Percentiles rank a stretch among this genome's conserved stretches.
Evolutionary conservation across 176 grass and related monocot genomes (phyloP).

Genomic region (Elymus sibiricus): DNA sequence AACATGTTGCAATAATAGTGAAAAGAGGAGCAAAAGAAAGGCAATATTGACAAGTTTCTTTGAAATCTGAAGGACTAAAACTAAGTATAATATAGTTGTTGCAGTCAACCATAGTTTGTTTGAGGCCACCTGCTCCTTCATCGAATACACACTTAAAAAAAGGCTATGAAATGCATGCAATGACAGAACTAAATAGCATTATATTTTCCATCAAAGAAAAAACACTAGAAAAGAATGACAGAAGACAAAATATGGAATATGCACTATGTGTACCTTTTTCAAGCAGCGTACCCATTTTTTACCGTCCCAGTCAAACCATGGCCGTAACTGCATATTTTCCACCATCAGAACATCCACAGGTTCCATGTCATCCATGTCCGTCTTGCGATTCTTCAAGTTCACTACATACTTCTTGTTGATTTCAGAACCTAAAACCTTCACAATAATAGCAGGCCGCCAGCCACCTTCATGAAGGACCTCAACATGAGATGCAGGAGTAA

Average conservation of each 20-base stretch:
- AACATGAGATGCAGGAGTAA: conserved; percentile 20
- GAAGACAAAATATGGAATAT: not conserved
- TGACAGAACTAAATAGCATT: not conserved
- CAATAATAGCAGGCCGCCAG: conserved; percentile 39
- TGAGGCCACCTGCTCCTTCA: not conserved
- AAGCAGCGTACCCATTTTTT: conserved; percentile 19
- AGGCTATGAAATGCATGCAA: not conserved
- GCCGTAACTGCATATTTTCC: conserved; percentile 24
- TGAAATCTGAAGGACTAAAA: not conserved
- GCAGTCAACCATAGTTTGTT: not conserved
- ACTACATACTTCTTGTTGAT: conserved; percentile 27
- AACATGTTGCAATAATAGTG: not conserved
- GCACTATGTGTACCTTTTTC: not conserved
- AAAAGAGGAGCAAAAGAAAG: not conserved
- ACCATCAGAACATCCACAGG: conserved; percentile 18
- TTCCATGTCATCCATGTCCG: conserved; percentile 18
- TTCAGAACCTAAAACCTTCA: not conserved
- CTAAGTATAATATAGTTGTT: not conserved
- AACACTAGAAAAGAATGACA: not conserved
- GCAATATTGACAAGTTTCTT: not conserved
- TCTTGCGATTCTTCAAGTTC: not conserved
- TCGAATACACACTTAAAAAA: not conserved
- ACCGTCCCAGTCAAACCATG: conserved; percentile 10
- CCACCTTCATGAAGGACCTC: conserved; percentile 25
- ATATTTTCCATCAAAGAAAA: not conserved